Base-by-base conservation (phyloP, 2,329 filamentous ascomycete genomes). In the Penicillium oxalicum region DNA sequence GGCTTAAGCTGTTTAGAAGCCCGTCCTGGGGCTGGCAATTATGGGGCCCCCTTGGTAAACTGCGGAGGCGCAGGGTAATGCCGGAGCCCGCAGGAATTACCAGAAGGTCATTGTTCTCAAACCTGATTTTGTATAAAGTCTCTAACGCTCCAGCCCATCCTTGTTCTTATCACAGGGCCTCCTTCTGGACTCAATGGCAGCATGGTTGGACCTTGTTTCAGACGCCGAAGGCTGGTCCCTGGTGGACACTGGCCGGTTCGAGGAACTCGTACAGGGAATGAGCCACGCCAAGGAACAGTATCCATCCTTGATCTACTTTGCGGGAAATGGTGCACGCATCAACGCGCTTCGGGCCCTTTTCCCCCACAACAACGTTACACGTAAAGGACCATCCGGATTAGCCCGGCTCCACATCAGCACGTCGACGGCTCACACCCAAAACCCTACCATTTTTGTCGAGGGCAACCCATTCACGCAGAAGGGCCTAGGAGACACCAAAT, bases 141-240 rank as follows among this genome's bases (percentile, higher is more conserved):
- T 18, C 18, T 18, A 18, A 7, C 9, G 7, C 9, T 11, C 9
- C 9, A 11, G 9, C 29, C 29, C 29, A 18, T 18, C 18, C 18
- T 18, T 18, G 18, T 18, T 18, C 18, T 18, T 18, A 18, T 32
- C 9, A 32, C 6, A 32, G 9, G 29, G 9, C 7, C 6, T 7
- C 29, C 6, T 11, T 7, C 29, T 11, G 29, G 29, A 32, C 29
- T 11, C 6, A 32, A 48, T 48, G 33, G 33, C 45, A 9, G 40
- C 45, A n/a, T 43, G 33, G 45, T 39, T 48, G 12, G 45, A 48
- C 43, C 35, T 48, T 32, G 24, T 48, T 40, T 32, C 11, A 7
- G 34, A 43, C 18, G 37, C 25, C 4, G 37, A 18, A 34, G 12
- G 9, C 12, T 40, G 28, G 44, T 36, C 44, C 7, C 25, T 48